Base-by-base conservation (phyloP, 1,284 basidiomycete species). In the Ganoderma boninense region DNA sequence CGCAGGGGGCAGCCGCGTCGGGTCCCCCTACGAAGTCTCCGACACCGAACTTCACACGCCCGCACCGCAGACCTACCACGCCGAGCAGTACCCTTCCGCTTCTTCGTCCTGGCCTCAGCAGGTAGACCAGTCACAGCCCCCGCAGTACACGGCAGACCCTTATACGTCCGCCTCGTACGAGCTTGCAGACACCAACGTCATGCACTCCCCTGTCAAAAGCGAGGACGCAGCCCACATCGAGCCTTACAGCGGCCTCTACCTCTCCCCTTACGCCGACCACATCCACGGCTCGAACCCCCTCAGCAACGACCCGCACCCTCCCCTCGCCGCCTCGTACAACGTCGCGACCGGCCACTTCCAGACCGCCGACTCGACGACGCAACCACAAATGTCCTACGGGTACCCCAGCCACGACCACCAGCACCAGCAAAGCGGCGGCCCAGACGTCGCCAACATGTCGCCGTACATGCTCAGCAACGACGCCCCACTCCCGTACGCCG, bases 401-500 rank as follows among this genome's bases (percentile, higher is more conserved):
- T 76, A 74, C 69, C 54, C 46, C 62, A n/a, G 43, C 68, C 62
- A 35, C 66, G 65, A 68, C 23, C 66, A 40, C 11, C 67, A 70
- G 54, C 49, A 64, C 14, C 75, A 76, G 16, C 62, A 66, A 4
- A 49, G 59, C 67, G 63, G 44, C 26, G 42, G 26, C 2, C 62
- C 49, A 29, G 71, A 71, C 32, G 71, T 68, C 68, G 68, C 72
- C 52, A 69, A 67, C 64, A 54, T 71, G 44, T 68, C 73, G 35
- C 66, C 71, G 46, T 75, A 74, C 69, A 69, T 69, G 64, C 69
- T 75, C 64, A 16, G 66, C 20, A 44, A 61, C 44, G 67, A 74
- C n/a, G n/a, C 66, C 23, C 44, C 69, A 6, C 62, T 70, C 59
- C 74, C 68, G 38, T 77, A 71, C 68, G 67, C 75, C 26, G 71